phyloP scores from a whole-genome alignment of 139 green algal genomes.

The Auxenochlorella pyrenoidosa region DNA sequence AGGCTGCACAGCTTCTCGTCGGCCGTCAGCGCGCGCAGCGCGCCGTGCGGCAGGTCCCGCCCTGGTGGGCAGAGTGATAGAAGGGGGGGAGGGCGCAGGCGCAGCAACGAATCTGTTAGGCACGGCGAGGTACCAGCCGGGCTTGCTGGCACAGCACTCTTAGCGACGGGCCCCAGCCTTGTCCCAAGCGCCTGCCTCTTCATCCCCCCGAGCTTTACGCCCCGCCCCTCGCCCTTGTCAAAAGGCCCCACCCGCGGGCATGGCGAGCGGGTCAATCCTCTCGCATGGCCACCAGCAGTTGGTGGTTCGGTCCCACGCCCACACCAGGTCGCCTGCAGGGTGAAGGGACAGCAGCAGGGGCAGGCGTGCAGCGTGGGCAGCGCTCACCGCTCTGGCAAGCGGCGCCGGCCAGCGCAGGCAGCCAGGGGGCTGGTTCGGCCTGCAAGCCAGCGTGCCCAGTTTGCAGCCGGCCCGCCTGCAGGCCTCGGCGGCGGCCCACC shows the following conservation, averaged over 20 bases:
- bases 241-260: slow-evolving; percentile 20
- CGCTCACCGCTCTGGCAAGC: no score
- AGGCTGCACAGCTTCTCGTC: slow-evolving; percentile 41
- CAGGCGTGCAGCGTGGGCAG: no score
- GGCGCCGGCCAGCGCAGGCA: no score
- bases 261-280: slow-evolving; percentile 64
- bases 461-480: not conserved
- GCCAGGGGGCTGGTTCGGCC: no score
- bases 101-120: no score
- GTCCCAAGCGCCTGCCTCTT: no score
- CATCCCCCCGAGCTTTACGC: no score
- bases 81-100: not conserved
- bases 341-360: not conserved
- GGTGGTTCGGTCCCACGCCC: slow-evolving; percentile 43
- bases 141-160: no score
- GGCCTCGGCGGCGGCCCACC: not conserved
- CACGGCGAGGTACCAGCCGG: no score
- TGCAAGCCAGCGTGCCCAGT: not conserved
- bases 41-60: slow-evolving; percentile 50
- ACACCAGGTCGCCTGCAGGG: slow-evolving; percentile 51
- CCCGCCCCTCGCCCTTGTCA: no score
- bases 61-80: slow-evolving; percentile 33
- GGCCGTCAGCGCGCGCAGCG: slow-evolving; percentile 42
- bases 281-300: slow-evolving; percentile 70
- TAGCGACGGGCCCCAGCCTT: no score